Percentiles rank a stretch among this genome's conserved stretches.
Evolutionary conservation across 768 basidiomycete species (phyloP).

Genomic region (Lactarius pseudohatsudake): DNA sequence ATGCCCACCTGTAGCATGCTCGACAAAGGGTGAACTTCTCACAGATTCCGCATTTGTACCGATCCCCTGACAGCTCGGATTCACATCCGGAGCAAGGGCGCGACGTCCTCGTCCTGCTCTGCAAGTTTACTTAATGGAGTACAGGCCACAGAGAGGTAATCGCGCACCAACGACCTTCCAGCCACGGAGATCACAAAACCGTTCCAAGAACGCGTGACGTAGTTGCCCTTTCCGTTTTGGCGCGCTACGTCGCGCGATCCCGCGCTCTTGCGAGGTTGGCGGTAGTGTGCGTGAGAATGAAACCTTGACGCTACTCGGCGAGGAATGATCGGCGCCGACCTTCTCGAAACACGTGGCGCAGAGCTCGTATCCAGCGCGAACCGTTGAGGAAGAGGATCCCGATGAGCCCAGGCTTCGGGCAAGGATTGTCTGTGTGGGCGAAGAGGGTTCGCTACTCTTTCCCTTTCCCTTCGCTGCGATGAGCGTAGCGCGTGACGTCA

Average conservation of each 20-base stretch:
- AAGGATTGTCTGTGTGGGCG: conserved; percentile 23
- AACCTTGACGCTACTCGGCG: conserved; percentile 42
- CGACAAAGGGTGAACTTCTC: conserved; percentile 77
- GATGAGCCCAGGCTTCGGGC: conserved; percentile 24
- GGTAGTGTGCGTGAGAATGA: conserved; percentile 43
- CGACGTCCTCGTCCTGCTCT: conserved; percentile 69
- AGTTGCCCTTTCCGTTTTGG: conserved; percentile 72
- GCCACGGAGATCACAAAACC: conserved; percentile 76
- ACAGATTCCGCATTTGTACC: conserved; percentile 89
- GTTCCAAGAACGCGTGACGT: conserved; percentile 84
- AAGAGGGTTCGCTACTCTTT: conserved; percentile 40
- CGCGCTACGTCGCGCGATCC: conserved; percentile 59
- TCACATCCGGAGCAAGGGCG: conserved; percentile 79
- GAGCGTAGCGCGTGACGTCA: conserved; percentile 32
- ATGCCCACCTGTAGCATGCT: conserved; percentile 71
- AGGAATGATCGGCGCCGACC: conserved; percentile 75
- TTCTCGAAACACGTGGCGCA: conserved; percentile 78
- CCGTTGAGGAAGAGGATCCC: conserved; percentile 13
- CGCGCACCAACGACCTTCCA: conserved; percentile 88
- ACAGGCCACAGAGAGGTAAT: conserved; percentile 2
- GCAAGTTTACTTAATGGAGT: conserved; percentile 32
- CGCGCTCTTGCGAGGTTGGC: conserved; percentile 43
- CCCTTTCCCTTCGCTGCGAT: conserved; percentile 51
- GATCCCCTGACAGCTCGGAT: conserved; percentile 54
- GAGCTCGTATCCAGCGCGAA: conserved; percentile 70